phyloP scores from a whole-genome alignment of 441 rosid genomes.

The Arabidopsis lyrata region DNA sequence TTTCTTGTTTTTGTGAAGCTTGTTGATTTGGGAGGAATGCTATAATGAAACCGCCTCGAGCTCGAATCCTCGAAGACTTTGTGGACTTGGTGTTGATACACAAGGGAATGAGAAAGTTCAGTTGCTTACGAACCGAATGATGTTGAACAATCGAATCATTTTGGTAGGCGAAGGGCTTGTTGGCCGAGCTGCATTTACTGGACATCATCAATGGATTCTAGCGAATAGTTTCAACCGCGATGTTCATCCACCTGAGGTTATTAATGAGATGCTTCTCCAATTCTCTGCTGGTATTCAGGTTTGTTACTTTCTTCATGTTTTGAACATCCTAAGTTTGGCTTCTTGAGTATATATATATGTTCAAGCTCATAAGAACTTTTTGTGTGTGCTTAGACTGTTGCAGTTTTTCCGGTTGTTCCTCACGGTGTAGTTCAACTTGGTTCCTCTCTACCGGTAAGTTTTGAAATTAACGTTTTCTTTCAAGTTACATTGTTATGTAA shows the following conservation, averaged over 20 bases:
- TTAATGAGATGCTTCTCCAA: constrained; percentile 76
- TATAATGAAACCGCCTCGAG: constrained; percentile 51
- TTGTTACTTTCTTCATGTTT: constrained; percentile 9
- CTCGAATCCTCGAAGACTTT: constrained; percentile 41
- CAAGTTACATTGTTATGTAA: background rate
- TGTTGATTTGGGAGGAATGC: constrained; percentile 93
- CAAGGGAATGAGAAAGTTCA: constrained; percentile 55
- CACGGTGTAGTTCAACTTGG: constrained; percentile 95
- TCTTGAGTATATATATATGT: background rate
- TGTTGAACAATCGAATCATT: constrained; percentile 70
- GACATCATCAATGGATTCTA: constrained; percentile 86
- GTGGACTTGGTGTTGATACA: constrained; percentile 47
- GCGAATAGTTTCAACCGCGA: constrained; percentile 57
- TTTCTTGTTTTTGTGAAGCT: constrained; percentile 49
- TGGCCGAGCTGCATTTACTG: constrained; percentile 93
- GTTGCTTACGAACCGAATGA: constrained; percentile 75
- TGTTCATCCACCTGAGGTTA: constrained; percentile 82
- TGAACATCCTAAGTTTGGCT: background rate
- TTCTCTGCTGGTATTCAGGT: constrained; percentile 96
- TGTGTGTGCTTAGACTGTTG: too few species aligned
- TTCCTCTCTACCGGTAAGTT: constrained; percentile 78
- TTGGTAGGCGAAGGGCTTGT: constrained; percentile 88
- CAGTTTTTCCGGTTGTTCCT: constrained; percentile 79
- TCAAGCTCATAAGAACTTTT: too few species aligned
- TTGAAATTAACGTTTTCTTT: too few species aligned